Percentiles rank a stretch among this genome's conserved stretches.
Conservation (phyloP, 1,284 basidiomycete genomes). For the Apiotrichum veenhuisii region DNA sequence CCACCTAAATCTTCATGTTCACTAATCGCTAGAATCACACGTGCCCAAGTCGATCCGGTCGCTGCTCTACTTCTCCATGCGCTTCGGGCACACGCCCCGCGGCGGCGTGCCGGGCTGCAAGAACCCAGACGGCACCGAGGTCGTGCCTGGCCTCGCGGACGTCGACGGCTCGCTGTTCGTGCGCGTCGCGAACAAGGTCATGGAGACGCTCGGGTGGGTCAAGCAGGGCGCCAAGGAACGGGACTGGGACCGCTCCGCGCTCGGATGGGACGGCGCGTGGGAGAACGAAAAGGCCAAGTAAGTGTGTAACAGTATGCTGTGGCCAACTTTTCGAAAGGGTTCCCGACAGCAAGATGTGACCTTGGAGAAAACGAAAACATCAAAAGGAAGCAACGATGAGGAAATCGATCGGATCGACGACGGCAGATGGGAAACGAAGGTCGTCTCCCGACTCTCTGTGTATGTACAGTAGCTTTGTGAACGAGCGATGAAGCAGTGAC, state of each 20-base stretch:
- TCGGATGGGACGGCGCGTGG: conserved; percentile 70
- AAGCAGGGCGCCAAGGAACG: conserved; percentile 52
- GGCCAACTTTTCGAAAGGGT: too few relatives aligned
- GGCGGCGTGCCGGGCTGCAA: conserved; percentile 53
- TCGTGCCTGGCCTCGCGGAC: conserved; percentile 48
- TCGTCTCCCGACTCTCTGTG: too few relatives aligned
- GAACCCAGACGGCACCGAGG: conserved; percentile 43
- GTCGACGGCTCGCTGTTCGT: conserved; percentile 64
- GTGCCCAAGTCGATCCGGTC: conserved; percentile 60
- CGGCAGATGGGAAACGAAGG: too few relatives aligned
- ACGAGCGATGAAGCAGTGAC: too few relatives aligned
- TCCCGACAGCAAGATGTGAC: too few relatives aligned
- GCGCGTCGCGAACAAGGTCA: conserved; percentile 60
- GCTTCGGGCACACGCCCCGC: conserved; percentile 54
- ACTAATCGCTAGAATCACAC: conserved; percentile 56
- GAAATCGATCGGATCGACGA: too few relatives aligned
- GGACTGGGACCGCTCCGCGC: conserved; percentile 59
- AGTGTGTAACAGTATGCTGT: too few relatives aligned
- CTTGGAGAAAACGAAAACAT: too few relatives aligned
- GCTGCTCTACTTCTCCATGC: conserved; percentile 56
- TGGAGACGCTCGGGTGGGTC: conserved; percentile 63
- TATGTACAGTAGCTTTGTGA: too few relatives aligned
- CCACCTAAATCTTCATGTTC: background rate
- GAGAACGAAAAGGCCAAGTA: conserved; percentile 27
- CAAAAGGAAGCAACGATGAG: too few relatives aligned